Evolutionary conservation across 768 basidiomycete genomes (phyloP).

Genomic region (Paxillus involutus): DNA sequence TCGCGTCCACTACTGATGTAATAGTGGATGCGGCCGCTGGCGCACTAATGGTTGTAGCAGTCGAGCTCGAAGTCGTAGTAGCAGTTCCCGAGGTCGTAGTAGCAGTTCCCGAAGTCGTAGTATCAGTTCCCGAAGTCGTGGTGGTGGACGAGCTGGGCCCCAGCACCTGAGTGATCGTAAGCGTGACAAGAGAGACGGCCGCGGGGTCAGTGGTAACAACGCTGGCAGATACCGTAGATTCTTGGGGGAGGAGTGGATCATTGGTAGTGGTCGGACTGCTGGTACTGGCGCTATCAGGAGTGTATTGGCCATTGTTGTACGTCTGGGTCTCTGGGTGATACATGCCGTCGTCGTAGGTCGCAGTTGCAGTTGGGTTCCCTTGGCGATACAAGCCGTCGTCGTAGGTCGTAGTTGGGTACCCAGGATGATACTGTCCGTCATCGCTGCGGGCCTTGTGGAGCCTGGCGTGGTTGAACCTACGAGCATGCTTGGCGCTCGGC

Average conservation of each 20-base stretch:
- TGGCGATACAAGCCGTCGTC: slow-evolving; percentile 4
- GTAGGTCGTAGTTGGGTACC: slow-evolving; percentile 11
- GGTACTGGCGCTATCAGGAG: neutral
- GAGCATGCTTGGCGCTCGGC: slow-evolving; percentile 6
- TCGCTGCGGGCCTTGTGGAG: slow-evolving; percentile 15
- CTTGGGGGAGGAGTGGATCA: no score
- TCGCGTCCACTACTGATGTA: neutral
- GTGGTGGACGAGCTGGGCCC: neutral
- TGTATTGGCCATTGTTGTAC: slow-evolving; percentile 16
- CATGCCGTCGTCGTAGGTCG: slow-evolving; percentile 13
- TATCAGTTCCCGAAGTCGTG: neutral
- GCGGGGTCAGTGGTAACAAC: neutral
- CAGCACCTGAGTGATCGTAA: neutral
- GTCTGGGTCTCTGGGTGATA: no score
- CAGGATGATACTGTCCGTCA: slow-evolving; percentile 22
- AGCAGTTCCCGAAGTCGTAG: neutral
- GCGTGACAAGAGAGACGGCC: neutral
- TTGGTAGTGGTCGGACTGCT: no score
- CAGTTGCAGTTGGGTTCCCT: no score
- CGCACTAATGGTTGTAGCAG: neutral
- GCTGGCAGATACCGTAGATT: no score
- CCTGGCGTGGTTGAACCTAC: slow-evolving; percentile 12
- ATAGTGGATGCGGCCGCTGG: neutral
- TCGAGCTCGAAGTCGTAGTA: neutral
- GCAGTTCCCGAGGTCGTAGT: neutral